phyloP scores from a whole-genome alignment of 2,329 filamentous ascomycete species.

The Botrytis pseudocinerea region DNA sequence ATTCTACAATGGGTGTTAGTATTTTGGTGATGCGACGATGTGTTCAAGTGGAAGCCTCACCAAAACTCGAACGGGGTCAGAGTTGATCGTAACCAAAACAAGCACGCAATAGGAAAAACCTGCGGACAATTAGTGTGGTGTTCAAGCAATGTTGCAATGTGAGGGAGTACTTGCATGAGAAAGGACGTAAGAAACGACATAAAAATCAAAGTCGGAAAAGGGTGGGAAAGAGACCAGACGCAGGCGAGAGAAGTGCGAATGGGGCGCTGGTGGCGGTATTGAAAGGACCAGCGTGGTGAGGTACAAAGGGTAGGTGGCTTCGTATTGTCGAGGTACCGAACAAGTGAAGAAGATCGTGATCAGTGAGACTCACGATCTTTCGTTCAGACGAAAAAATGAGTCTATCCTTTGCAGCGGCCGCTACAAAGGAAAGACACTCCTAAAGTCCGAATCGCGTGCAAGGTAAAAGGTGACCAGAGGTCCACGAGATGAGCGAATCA shows the following conservation, averaged over 20 bases:
- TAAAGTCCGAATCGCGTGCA: background rate
- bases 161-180: background rate
- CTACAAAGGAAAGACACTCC: background rate
- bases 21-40: background rate
- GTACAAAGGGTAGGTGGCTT: background rate
- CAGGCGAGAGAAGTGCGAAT: background rate
- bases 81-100: background rate
- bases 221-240: background rate
- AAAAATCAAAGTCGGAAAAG: background rate
- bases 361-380: no score
- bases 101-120: background rate
- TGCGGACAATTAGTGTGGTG: background rate
- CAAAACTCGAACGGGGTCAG: background rate
- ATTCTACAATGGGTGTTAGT: background rate
- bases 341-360: background rate
- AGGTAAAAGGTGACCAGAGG: background rate
- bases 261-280: background rate
- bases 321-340: background rate
- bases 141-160: background rate
- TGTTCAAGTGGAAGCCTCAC: background rate
- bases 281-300: background rate
- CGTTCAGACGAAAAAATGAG: background rate
- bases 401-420: background rate
- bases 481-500: background rate
- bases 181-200: background rate